Percentiles rank a stretch among this genome's conserved stretches.
Evolutionary conservation across 345 rosid species (phyloP).

Genomic region (Eucalyptus lansdowneana): DNA sequence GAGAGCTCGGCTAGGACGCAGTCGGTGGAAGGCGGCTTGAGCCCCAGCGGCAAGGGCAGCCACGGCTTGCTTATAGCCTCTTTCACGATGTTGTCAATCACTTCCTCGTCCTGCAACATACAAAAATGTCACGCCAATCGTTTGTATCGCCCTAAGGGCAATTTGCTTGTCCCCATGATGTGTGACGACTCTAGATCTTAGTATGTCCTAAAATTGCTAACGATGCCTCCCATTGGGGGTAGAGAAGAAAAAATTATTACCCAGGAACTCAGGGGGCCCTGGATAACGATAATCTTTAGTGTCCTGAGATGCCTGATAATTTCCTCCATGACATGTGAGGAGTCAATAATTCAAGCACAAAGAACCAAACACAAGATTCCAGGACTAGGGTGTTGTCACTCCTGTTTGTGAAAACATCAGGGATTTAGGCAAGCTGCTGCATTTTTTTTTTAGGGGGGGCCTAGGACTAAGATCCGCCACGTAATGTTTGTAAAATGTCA

Average conservation of each 20-base stretch:
- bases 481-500: neutral
- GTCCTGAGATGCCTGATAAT: neutral
- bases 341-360: neutral
- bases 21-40: constrained; percentile 77
- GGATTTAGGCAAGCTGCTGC: neutral
- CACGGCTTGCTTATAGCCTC: constrained; percentile 91
- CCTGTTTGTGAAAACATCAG: neutral
- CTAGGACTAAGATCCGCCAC: neutral
- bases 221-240: too few species aligned
- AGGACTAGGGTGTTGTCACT: neutral
- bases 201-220: too few species aligned
- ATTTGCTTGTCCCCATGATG: neutral
- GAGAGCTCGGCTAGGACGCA: constrained; percentile 75
- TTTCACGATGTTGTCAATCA: constrained; percentile 61
- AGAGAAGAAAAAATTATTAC: too few species aligned
- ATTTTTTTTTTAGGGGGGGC: neutral
- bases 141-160: neutral
- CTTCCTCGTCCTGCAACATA: constrained; percentile 48
- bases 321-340: neutral
- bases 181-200: too few species aligned
- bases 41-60: constrained; percentile 84
- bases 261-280: too few species aligned
- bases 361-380: neutral
- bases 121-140: neutral
- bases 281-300: too few species aligned